phyloP scores from a whole-genome alignment of 805 yeast species.

The Wickerhamiella azyma region DNA sequence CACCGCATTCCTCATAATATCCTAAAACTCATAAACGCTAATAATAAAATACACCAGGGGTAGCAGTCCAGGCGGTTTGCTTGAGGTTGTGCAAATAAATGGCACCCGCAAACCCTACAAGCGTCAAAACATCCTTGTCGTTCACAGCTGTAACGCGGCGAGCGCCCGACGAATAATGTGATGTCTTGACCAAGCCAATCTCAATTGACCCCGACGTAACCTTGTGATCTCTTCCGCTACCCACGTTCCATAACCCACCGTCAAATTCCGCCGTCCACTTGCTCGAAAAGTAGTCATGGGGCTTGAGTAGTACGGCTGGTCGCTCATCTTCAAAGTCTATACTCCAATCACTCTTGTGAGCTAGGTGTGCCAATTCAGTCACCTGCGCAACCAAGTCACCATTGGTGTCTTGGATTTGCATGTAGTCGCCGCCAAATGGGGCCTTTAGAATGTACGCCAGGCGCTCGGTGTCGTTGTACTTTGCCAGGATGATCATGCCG shows the following conservation, averaged over 20 bases:
- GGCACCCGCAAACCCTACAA: background rate
- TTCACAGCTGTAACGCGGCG: background rate
- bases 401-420: no score
- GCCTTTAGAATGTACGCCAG: no score
- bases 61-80: background rate
- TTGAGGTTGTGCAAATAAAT: background rate
- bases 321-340: background rate
- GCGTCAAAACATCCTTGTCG: background rate
- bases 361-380: background rate
- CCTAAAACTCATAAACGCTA: no score
- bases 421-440: no score
- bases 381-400: background rate
- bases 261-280: background rate
- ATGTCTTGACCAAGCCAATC: background rate
- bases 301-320: background rate
- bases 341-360: background rate
- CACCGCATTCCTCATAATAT: no score
- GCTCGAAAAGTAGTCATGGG: background rate
- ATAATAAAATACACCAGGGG: no score
- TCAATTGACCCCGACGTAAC: background rate
- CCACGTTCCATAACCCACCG: background rate
- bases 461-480: no score
- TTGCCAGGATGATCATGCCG: no score
- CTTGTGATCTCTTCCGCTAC: background rate
- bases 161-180: background rate